Conservation (phyloP, 345 rosid species). For the Euphorbia lathyris region DNA sequence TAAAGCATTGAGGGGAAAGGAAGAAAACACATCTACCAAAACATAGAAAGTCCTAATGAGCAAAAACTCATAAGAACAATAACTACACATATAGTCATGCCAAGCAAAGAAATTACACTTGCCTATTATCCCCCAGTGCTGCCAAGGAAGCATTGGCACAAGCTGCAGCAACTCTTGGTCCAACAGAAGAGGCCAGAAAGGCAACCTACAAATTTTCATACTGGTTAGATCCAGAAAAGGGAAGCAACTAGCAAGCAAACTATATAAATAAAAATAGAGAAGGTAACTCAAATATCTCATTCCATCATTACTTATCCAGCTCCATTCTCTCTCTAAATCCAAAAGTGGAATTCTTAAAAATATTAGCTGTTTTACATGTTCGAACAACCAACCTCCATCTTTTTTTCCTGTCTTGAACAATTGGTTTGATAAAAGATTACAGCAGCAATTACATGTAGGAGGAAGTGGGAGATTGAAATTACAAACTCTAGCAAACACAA, state of each 20-base stretch:
- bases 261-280: neutral
- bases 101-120: constrained; percentile 21
- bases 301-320: neutral
- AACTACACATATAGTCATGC: neutral
- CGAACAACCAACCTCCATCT: neutral
- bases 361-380: neutral
- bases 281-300: neutral
- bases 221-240: constrained; percentile 19
- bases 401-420: no score
- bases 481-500: no score
- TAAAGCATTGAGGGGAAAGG: neutral
- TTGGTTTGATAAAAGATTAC: no score
- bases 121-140: constrained; percentile 70
- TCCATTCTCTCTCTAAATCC: neutral
- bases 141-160: constrained; percentile 96
- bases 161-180: constrained; percentile 98
- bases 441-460: no score
- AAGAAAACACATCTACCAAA: neutral
- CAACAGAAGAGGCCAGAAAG: constrained; percentile 93
- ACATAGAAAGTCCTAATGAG: neutral
- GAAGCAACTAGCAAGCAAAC: neutral
- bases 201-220: constrained; percentile 60
- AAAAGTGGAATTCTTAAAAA: neutral
- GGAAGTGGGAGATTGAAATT: no score
- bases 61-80: neutral